These are phyloP conservation scores for Epichloe uncinata DNA, from an alignment of 2,329 filamentous ascomycete species.

Conservation along the genomic window DNA sequence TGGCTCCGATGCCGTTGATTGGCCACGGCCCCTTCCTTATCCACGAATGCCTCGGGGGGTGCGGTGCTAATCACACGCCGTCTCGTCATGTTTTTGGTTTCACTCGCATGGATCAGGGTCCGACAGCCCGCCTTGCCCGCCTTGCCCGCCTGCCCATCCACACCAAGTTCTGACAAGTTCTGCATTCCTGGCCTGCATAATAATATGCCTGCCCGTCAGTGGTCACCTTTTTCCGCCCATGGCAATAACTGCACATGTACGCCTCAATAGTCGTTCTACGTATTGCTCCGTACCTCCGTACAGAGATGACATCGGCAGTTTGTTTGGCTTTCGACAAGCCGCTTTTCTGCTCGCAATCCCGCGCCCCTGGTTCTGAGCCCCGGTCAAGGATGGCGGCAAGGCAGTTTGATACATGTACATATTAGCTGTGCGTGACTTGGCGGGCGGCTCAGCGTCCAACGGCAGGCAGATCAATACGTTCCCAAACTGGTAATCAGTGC, in stretches of 20 bases:
- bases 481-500: constrained; percentile 6
- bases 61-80: neutral
- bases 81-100: neutral
- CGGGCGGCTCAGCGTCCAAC: neutral
- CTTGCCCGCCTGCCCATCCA: neutral
- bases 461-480: neutral
- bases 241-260: too few relatives aligned
- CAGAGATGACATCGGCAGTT: too few relatives aligned
- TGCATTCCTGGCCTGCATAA: neutral
- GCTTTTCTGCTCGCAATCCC: too few relatives aligned
- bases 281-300: too few relatives aligned
- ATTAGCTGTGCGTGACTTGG: too few relatives aligned
- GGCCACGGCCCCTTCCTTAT: neutral
- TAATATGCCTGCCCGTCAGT: neutral
- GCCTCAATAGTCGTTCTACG: too few relatives aligned
- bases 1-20: neutral
- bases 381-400: neutral
- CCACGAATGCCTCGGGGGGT: neutral
- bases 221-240: too few relatives aligned
- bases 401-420: neutral
- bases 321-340: too few relatives aligned
- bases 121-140: neutral
- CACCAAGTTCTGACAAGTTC: neutral
- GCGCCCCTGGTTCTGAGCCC: too few relatives aligned
- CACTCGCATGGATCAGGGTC: neutral